Conservation (phyloP, 2,329 filamentous ascomycete genomes). For the Scortechinia acanthostroma region DNA sequence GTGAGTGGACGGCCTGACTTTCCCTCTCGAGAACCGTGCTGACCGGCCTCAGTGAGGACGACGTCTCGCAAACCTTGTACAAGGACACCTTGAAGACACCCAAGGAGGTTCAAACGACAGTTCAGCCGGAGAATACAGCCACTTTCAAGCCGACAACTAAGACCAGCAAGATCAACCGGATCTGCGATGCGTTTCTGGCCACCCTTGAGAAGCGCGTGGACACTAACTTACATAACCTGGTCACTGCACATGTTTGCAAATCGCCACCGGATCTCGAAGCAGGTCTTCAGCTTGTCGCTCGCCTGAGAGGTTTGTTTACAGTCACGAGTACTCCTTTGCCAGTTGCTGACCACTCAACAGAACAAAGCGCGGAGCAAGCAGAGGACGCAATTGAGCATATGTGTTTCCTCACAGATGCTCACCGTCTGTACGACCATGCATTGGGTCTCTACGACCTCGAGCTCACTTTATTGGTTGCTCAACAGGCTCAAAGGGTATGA, state of each 20-base stretch:
- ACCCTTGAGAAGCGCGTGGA: conserved; percentile 53
- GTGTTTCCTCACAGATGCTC: conserved; percentile 91
- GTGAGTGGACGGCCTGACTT: conserved; percentile 32
- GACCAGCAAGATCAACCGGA: conserved; percentile 67
- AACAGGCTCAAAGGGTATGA: conserved; percentile 83
- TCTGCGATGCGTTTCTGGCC: conserved; percentile 78
- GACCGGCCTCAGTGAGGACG: conserved; percentile 61
- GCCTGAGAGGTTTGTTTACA: conserved; percentile 30
- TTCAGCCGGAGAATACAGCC: background rate
- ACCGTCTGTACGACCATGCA: conserved; percentile 82
- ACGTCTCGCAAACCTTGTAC: conserved; percentile 90
- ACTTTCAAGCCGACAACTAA: conserved; percentile 7
- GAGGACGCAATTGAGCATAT: conserved; percentile 93
- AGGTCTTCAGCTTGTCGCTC: conserved; percentile 72
- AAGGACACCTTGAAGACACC: conserved; percentile 65
- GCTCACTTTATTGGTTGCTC: conserved; percentile 80
- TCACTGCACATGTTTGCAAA: conserved; percentile 93
- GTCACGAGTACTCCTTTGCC: conserved; percentile 8
- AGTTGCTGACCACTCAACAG: conserved; percentile 32
- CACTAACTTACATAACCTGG: conserved; percentile 77
- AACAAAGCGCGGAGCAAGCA: conserved; percentile 62
- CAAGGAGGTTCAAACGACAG: conserved; percentile 7
- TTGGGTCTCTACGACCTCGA: conserved; percentile 88
- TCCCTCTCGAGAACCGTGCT: background rate
- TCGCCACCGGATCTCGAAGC: conserved; percentile 81